phyloP scores from a whole-genome alignment of 1,139 yeast genomes.

The Geotrichum fermentans region DNA sequence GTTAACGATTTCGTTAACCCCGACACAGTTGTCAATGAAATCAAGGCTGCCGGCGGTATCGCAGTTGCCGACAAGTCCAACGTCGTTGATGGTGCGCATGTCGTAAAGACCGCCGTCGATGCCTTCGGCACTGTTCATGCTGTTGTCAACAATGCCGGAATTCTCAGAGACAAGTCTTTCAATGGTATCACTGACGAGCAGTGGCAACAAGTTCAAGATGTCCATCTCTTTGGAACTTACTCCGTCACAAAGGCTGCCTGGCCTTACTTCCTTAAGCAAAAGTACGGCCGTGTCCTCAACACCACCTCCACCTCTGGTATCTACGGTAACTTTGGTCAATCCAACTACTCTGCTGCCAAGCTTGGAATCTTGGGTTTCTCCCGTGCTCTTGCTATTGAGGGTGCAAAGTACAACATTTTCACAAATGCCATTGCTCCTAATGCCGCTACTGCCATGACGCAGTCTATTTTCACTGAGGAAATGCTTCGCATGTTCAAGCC shows the following conservation, averaged over 20 bases:
- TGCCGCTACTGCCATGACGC: slow-evolving; percentile 97
- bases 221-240: slow-evolving; percentile 80
- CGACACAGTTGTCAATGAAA: slow-evolving; percentile 67
- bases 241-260: slow-evolving; percentile 85
- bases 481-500: slow-evolving; percentile 78
- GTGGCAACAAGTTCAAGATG: slow-evolving; percentile 78
- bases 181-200: slow-evolving; percentile 76
- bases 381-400: slow-evolving; percentile 84
- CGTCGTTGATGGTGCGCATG: slow-evolving; percentile 68
- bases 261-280: slow-evolving; percentile 79
- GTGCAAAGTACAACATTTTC: slow-evolving; percentile 68
- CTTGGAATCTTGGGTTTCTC: slow-evolving; percentile 83
- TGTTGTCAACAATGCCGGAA: slow-evolving; percentile 90
- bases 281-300: slow-evolving; percentile 77
- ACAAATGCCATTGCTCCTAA: slow-evolving; percentile 92
- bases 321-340: slow-evolving; percentile 96
- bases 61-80: slow-evolving; percentile 89
- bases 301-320: slow-evolving; percentile 94
- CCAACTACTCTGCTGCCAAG: slow-evolving; percentile 93
- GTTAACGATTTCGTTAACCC: slow-evolving; percentile 84
- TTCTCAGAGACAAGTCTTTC: slow-evolving; percentile 85
- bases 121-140: slow-evolving; percentile 82
- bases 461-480: slow-evolving; percentile 78
- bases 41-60: slow-evolving; percentile 66
- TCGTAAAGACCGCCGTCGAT: slow-evolving; percentile 72